Conservation (phyloP, 441 rosid species). For the Populus hybrid region DNA sequence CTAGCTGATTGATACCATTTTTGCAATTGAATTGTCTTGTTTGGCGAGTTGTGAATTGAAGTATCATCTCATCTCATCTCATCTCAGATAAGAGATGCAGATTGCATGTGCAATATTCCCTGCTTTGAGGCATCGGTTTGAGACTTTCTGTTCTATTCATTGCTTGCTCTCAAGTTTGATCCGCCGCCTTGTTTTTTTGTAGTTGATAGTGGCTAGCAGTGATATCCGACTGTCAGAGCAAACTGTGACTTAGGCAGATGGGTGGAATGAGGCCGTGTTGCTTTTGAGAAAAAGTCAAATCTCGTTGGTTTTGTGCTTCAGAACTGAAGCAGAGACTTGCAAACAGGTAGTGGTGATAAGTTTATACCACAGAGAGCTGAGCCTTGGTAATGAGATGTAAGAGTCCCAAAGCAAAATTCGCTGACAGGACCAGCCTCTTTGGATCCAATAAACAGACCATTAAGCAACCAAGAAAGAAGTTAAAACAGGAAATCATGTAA, state of each 20-base stretch:
- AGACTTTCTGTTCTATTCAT: not conserved
- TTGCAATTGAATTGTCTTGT: slow-evolving; percentile 32
- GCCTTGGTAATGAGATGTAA: not conserved
- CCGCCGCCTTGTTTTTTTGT: not conserved
- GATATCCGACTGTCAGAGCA: not conserved
- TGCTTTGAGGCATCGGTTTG: slow-evolving; percentile 5
- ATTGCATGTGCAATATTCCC: slow-evolving; percentile 11
- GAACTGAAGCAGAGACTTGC: not conserved
- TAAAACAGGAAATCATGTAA: not conserved
- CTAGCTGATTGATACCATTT: slow-evolving; percentile 30
- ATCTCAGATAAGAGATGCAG: slow-evolving; percentile 10
- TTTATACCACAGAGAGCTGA: not conserved
- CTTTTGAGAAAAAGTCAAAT: not conserved
- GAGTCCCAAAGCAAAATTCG: no score
- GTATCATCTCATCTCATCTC: not conserved
- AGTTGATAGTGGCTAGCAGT: not conserved
- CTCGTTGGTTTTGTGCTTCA: not conserved
- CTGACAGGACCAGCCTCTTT: no score
- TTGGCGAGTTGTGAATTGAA: slow-evolving; percentile 9
- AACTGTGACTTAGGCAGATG: not conserved
- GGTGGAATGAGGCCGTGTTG: not conserved
- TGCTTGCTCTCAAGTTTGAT: not conserved
- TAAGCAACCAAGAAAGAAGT: no score
- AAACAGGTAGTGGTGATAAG: not conserved
- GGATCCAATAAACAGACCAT: no score